These are phyloP conservation scores for Acanthamoeba healyi DNA, from an alignment of 208 protist genomes.

Conservation along the genomic window DNA sequence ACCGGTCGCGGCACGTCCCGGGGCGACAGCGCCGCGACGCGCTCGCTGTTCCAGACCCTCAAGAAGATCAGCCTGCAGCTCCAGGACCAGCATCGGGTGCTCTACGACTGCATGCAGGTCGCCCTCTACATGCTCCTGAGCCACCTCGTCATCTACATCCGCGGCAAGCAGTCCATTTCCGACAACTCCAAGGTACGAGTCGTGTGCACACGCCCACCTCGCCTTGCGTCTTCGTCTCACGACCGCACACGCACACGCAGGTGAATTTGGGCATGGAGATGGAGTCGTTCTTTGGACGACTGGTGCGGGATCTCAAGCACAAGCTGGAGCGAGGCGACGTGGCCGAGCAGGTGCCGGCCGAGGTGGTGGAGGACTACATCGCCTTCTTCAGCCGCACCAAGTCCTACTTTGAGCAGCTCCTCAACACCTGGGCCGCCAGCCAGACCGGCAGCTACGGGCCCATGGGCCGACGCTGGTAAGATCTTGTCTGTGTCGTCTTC, in stretches of 20 bases:
- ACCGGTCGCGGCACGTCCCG: neutral
- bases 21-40: neutral
- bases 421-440: neutral
- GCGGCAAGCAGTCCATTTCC: neutral
- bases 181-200: neutral
- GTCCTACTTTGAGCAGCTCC: conserved; percentile 17
- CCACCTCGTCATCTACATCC: conserved; percentile 58
- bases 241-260: too few relatives aligned
- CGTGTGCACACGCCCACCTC: too few relatives aligned
- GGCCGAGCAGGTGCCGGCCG: neutral
- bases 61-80: neutral
- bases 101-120: conserved; percentile 36
- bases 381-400: conserved; percentile 1
- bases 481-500: too few relatives aligned
- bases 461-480: neutral
- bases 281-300: conserved; percentile 33
- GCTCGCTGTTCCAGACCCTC: neutral
- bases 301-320: conserved; percentile 10
- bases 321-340: neutral
- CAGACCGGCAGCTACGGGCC: neutral
- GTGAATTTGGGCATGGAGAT: conserved; percentile 26
- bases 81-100: neutral
- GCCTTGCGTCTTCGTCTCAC: too few relatives aligned
- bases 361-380: neutral
- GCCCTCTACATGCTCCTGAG: conserved; percentile 12